Percentiles rank a stretch among this genome's conserved stretches.
These are phyloP conservation scores for Neoboletus subvelutipes DNA, from an alignment of 768 basidiomycete species.

Conservation along the genomic window DNA sequence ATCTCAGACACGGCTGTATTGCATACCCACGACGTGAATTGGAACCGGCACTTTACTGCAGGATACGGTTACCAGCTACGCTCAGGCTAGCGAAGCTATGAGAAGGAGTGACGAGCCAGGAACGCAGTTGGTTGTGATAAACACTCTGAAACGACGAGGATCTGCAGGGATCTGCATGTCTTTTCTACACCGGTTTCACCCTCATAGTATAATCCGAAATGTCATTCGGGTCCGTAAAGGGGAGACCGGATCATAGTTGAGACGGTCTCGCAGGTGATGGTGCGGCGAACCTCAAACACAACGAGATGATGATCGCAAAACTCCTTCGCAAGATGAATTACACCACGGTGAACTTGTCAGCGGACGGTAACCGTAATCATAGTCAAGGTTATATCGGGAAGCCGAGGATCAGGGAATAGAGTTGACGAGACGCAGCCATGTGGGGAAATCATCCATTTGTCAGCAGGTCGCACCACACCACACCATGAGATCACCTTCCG, in stretches of 20 bases:
- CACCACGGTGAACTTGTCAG: neutral
- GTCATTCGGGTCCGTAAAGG: conserved; percentile 5
- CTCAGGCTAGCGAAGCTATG: neutral
- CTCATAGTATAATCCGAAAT: conserved; percentile 18
- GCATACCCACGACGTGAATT: neutral
- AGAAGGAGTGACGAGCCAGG: conserved; percentile 14
- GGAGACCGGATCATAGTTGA: conserved; percentile 22
- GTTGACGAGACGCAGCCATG: neutral
- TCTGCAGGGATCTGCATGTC: conserved; percentile 23
- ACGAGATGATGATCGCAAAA: neutral
- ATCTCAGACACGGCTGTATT: neutral
- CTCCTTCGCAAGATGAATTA: conserved; percentile 22
- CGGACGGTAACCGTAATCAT: conserved; percentile 1
- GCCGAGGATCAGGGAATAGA: conserved; percentile 1
- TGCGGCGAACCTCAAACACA: conserved; percentile 4
- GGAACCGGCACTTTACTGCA: neutral
- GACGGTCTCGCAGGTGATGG: conserved; percentile 15
- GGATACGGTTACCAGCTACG: conserved; percentile 3
- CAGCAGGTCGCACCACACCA: conserved; percentile 11
- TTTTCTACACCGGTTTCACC: conserved; percentile 11
- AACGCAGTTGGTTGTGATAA: conserved; percentile 18
- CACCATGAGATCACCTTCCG: conserved; percentile 1
- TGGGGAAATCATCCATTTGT: neutral
- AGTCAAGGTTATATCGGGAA: conserved; percentile 14
- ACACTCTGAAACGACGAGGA: conserved; percentile 24